Evolutionary conservation across 2,329 filamentous ascomycete genomes (phyloP), one percentile per base, ranked within the genome.

Genomic region (Penicillium italicum): DNA sequence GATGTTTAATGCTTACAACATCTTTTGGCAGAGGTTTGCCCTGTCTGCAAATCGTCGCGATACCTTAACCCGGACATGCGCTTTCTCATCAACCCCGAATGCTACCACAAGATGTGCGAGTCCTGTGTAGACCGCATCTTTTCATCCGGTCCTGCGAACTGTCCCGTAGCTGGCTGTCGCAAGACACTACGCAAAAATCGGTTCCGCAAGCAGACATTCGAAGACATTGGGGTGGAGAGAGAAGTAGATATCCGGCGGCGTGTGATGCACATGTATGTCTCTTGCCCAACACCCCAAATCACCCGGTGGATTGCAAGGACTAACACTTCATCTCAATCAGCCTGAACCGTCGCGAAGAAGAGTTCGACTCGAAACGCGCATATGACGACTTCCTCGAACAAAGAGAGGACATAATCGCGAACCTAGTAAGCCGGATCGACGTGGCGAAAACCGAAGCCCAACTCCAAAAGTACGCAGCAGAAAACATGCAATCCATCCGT

Each of bases 51-150:
- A 77, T 95, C 91, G 57, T 90, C 90, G 57, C 90, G 91, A 62
- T 97, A 97, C 79, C 88, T 97, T 68, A 97, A 97, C 79, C 87
- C 86, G 58, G 88, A 91, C 77, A 92, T 99, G 84, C 84, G 88
- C 62, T 97, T 99, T 77, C 88, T 94, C 66, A 92, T 99, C 78
- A 97, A 97, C 74, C 91, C 93, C 9, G 91, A 96, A 80, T 99
- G 94, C 83, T 99, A 99, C 80, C 94, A 99, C 80, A 91, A 91
- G 65, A 97, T 99, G 90, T 99, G 94, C 80, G 88, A 91, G 73
- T 92, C 90, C 55, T 99, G 94, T 78, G 92, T 97, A 40, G 89
- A 93, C 74, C 89, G 93, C 53, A 90, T 97, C 66, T 99, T 97
- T 81, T 89, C 88, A 34, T 87, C 90, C 53, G 94, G 94, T 0